phyloP scores from a whole-genome alignment of 305 asterid species.

The Solanum hybrid region DNA sequence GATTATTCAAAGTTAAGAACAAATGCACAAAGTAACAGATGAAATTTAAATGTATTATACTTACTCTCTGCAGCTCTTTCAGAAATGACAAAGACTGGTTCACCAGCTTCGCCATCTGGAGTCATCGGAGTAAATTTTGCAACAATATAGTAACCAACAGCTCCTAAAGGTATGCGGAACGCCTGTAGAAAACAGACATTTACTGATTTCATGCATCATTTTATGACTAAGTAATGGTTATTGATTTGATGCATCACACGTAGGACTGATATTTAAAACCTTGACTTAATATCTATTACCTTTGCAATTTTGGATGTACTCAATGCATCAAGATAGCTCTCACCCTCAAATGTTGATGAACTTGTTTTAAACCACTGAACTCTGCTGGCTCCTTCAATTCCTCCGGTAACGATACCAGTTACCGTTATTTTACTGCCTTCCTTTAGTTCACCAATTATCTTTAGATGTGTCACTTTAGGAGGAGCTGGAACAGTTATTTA shows the following conservation, averaged over 20 bases:
- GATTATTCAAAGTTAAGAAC: background rate
- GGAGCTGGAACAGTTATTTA: slow-evolving; percentile 58
- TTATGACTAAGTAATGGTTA: background rate
- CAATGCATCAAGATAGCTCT: slow-evolving; percentile 69
- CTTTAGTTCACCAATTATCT: slow-evolving; percentile 90
- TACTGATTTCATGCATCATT: slow-evolving; percentile 5
- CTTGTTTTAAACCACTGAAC: slow-evolving; percentile 97
- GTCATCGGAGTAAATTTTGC: slow-evolving; percentile 96
- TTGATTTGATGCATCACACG: slow-evolving; percentile 4
- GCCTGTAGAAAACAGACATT: slow-evolving; percentile 43
- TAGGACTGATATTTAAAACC: slow-evolving; percentile 8
- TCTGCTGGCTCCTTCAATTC: slow-evolving; percentile 98
- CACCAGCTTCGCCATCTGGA: slow-evolving; percentile 98
- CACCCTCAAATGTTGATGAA: slow-evolving; percentile 58
- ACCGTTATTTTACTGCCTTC: slow-evolving; percentile 95
- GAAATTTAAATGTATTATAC: slow-evolving; percentile 16
- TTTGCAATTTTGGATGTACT: slow-evolving; percentile 89
- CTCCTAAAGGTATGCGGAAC: slow-evolving; percentile 89
- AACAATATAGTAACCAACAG: slow-evolving; percentile 71
- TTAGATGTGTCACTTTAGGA: slow-evolving; percentile 70
- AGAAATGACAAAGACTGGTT: slow-evolving; percentile 74
- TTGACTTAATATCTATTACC: slow-evolving; percentile 28
- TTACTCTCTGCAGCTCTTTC: slow-evolving; percentile 76
- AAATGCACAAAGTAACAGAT: background rate
- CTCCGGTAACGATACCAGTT: slow-evolving; percentile 91